Evolutionary conservation across 1,139 yeast species (phyloP), one percentile per base, ranked within the genome.

Genomic region (Suzukiozyma palmioleophila): DNA sequence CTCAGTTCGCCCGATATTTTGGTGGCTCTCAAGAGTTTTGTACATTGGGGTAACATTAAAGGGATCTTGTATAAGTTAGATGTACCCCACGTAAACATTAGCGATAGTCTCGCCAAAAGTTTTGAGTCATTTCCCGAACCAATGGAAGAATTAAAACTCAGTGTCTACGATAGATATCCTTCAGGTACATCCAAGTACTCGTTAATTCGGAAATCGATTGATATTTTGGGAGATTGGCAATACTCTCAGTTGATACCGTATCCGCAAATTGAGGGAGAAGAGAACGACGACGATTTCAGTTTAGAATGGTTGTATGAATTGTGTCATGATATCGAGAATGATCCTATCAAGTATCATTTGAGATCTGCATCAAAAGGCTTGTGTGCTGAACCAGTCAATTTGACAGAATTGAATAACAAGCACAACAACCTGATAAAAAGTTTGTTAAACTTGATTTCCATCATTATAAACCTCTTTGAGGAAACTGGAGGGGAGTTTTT

Each of bases 11-110:
- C 61, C 1, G 73, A 69, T 36, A 73, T 75, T 13, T 64, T 73
- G 42, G 62, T 69, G 30, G 77, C 81, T 0, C 57, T 77, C 33
- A 70, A 76, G 45, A 73, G 78, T 35, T 75, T 76, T 47, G 75
- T 73, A 14, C 81, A 77, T 52, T 77, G 81, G 81, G 77, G 77
- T 14, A 71, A 74, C 38, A 75, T 73, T 38, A 66, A 68, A 43
- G 79, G 80, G 3, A 57, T 75, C 8, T 55, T 77, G 35, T 62
- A 66, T 46, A 66, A 64, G 44, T 51, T 76, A 36, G 69, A 64
- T 1, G 62, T 76, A 2, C 75, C 75, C 10, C 61, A 69, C 38
- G 49, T 76, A 30, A 54, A 58, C 28, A 50, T 71, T 0, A 59
- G 62, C 26, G 55, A 54, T 6, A 62, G 58, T 13, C 52, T 69